Evolutionary conservation across 2,329 filamentous ascomycete species (phyloP), one percentile per base, ranked within the genome.

Genomic region (Epichloe sp.): DNA sequence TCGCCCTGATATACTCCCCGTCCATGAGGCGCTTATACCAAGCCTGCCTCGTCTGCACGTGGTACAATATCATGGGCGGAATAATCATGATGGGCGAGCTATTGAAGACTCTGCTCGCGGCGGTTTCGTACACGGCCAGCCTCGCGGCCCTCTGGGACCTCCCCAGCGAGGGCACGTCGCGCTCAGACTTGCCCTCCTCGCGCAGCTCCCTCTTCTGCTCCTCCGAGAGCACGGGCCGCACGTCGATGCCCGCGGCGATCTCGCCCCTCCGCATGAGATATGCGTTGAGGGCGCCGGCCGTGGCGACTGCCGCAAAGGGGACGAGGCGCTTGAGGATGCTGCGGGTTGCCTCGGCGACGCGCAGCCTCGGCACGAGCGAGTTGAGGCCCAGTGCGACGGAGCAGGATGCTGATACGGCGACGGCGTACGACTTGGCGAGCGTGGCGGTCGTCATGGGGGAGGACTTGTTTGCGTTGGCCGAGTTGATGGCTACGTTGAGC

Each of bases 231-330:
- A 88, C 83, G 1, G 90, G 89, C 68, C 85, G 96, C 38, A 98
- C 82, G 67, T 97, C 88, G 62, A 98, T 98, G 49, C 93, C 93
- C 54, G 80, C 80, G 62, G 86, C 79, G 60, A 98, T 97, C 72
- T 98, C 93, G 68, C 96, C 91, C 56, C 88, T 85, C 53, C 93
- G 88, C 93, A 98, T 98, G 51, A 98, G 79, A 70, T 96, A 94
- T 26, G 96, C 93, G 68, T 98, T 98, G 55, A 98, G 76, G 1
- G 83, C 88, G 62, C 89, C 90, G 4, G 93, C 93, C 53, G 82
- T 86, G 34, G 91, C 91, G 11, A 98, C 93, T 12, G 93, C 93
- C 0, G 91, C 93, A 64, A 98, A 98, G 26, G 93, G 93, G 6
- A 97, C 90, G 8, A 98, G 79, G n/a, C 93, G 83, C 50, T 81